These are phyloP conservation scores for Eucalyptus decipiens DNA, from an alignment of 345 rosid species.

Conservation along the genomic window DNA sequence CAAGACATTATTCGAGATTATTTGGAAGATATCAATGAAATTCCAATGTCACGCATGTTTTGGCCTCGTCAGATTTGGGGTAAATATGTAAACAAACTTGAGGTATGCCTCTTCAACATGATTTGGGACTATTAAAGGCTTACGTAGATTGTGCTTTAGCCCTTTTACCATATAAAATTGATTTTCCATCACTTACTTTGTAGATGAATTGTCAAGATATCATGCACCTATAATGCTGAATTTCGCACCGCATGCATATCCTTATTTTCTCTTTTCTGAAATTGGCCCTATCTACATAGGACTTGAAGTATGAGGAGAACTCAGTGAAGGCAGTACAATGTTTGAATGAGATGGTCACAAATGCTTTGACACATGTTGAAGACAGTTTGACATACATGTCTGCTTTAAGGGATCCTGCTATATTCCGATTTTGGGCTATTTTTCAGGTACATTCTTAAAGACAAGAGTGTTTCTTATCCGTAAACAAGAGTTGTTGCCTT, in stretches of 20 bases:
- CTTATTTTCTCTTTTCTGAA: neutral
- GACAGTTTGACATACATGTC: slow-evolving; percentile 77
- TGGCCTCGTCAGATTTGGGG: neutral
- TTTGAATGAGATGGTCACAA: slow-evolving; percentile 89
- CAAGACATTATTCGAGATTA: slow-evolving; percentile 92
- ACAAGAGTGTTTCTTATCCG: neutral
- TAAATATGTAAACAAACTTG: slow-evolving; percentile 25
- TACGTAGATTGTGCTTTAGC: neutral
- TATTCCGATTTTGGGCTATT: slow-evolving; percentile 83
- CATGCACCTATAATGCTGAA: neutral
- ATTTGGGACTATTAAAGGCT: neutral
- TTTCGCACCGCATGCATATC: neutral
- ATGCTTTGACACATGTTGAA: slow-evolving; percentile 60
- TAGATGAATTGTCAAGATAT: neutral
- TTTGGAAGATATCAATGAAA: slow-evolving; percentile 91
- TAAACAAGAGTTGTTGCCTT: neutral
- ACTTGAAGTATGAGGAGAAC: slow-evolving; percentile 36
- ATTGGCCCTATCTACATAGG: slow-evolving; percentile 17
- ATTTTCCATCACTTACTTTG: neutral
- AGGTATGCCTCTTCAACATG: slow-evolving; percentile 29
- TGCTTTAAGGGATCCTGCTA: slow-evolving; percentile 46
- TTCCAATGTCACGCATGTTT: slow-evolving; percentile 49
- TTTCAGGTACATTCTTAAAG: slow-evolving; percentile 44
- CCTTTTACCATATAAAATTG: neutral
- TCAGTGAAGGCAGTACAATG: slow-evolving; percentile 77